A percentile compares a stretch with the other conserved stretches of the same genome.
Evolutionary conservation across 164 flowering plant species (phyloP).

Genomic region (Protea cynaroides): DNA sequence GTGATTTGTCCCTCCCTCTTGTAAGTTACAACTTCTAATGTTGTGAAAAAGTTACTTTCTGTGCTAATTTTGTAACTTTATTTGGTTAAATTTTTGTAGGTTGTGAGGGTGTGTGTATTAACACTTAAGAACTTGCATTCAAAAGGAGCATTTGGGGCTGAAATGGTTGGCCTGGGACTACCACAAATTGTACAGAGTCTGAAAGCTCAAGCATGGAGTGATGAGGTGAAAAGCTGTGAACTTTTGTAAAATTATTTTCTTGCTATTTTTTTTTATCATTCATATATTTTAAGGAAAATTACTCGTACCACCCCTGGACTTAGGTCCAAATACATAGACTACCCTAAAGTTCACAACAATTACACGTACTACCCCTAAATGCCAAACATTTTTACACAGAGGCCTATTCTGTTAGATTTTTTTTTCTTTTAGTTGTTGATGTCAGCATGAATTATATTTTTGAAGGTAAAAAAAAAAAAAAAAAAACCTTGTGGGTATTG

Average conservation of each 20-base stretch:
- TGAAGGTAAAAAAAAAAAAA: too few relatives aligned
- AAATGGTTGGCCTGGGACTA: constrained; percentile 88
- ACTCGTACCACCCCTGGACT: too few relatives aligned
- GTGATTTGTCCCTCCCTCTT: not conserved
- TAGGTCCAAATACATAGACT: too few relatives aligned
- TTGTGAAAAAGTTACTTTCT: not conserved
- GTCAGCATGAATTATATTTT: too few relatives aligned
- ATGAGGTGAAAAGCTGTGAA: constrained; percentile 60
- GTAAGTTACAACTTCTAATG: not conserved
- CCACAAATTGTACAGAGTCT: constrained; percentile 82
- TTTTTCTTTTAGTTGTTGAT: too few relatives aligned
- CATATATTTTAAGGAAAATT: too few relatives aligned
- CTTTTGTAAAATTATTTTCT: not conserved
- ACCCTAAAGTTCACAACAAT: too few relatives aligned
- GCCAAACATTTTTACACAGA: too few relatives aligned
- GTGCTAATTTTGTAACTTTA: not conserved
- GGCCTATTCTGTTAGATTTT: too few relatives aligned
- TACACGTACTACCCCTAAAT: too few relatives aligned
- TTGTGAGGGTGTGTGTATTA: constrained; percentile 85
- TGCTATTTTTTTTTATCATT: not conserved
- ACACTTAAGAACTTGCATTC: constrained; percentile 78
- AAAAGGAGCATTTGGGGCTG: constrained; percentile 88
- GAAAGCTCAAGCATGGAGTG: constrained; percentile 99
- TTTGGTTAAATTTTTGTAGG: constrained; percentile 36
- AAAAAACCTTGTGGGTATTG: too few relatives aligned